Conservation (phyloP, 164 flowering plant species). For the Chimonanthus praecox region DNA sequence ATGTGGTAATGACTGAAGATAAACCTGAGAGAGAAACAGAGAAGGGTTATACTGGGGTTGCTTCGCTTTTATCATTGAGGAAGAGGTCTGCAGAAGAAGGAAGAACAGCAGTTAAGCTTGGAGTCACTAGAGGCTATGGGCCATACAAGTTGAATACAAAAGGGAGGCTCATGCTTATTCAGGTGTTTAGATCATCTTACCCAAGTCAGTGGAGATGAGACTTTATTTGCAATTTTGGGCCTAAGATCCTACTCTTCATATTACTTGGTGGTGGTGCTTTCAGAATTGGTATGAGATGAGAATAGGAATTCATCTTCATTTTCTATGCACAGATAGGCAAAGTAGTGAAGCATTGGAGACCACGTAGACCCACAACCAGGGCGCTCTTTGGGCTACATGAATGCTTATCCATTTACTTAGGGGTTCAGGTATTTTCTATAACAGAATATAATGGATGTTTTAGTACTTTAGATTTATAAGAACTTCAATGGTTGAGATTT, state of each 20-base stretch:
- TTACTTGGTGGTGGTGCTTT: not conserved
- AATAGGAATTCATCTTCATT: too few species aligned
- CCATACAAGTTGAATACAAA: conserved; percentile 23
- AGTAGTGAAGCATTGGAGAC: too few species aligned
- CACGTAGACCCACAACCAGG: too few species aligned
- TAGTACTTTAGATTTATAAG: too few species aligned
- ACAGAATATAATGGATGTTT: too few species aligned
- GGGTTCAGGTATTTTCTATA: too few species aligned
- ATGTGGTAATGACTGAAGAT: conserved; percentile 1
- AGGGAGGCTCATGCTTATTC: not conserved
- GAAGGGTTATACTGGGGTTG: conserved; percentile 23
- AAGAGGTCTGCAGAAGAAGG: conserved; percentile 53
- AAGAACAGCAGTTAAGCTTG: conserved; percentile 38
- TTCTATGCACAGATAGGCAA: too few species aligned
- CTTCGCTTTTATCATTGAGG: conserved; percentile 36
- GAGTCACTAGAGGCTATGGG: conserved; percentile 27
- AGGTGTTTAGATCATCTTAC: conserved; percentile 31
- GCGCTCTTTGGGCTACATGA: too few species aligned
- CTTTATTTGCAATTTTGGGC: not conserved
- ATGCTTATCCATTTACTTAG: not conserved
- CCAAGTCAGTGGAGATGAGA: conserved; percentile 3
- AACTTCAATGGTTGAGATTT: too few species aligned
- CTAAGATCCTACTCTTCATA: not conserved
- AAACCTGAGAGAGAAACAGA: conserved; percentile 11
- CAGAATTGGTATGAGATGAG: not conserved